Evolutionary conservation across 192 early-diverging fungal species (phyloP), one percentile per base, ranked within the genome.

Genomic region (Backusella tuberculispora): DNA sequence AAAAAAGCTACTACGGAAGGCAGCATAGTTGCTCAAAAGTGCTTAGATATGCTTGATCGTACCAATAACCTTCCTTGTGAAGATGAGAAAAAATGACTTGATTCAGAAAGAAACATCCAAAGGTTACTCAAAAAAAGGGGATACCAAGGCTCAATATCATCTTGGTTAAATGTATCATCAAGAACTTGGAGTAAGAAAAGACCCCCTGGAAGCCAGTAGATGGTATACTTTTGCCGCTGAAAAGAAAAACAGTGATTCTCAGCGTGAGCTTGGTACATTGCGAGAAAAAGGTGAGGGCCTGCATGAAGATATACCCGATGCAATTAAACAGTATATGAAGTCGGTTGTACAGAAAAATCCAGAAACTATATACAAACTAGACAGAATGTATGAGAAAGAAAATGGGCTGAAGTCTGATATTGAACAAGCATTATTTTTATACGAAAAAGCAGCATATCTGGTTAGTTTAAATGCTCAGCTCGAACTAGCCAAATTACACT

Each of bases 141-240:
- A 74, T 17, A 40, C 65, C 4, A 66, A 19, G 0, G 84, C 79
- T 15, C 77, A 76, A 63, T 71, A 72, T 44, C 73, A 66, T 19
- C 17, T 69, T 43, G 67, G 67, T 10, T 24, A 44, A 9, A 69
- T 69, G 67, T 69, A 69, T 10, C 44, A 43, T 42, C 67, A 69
- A 47, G 67, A 43, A n/a, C 19, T 69, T 40, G 67, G 67, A 10
- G 67, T 69, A 29, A 40, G 4, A 69, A 69, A 46, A 45, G 67
- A 69, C 10, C n/a, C 24, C 9, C 26, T 69, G 21, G 43, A 69
- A 8, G 67, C 67, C 67, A 40, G 67, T 9, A n/a, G 4, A n/a
- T 43, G 24, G 41, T 69, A 26, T 8, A 13, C 14, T 17, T 21
- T 45, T 14, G 67, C 67, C 0, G 67, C 67, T 43, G 37, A 40